A percentile compares a stretch with the other conserved stretches of the same genome.
These are phyloP conservation scores for Scortechinia acanthostroma DNA, from an alignment of 2,329 filamentous ascomycete species.

Conservation along the genomic window DNA sequence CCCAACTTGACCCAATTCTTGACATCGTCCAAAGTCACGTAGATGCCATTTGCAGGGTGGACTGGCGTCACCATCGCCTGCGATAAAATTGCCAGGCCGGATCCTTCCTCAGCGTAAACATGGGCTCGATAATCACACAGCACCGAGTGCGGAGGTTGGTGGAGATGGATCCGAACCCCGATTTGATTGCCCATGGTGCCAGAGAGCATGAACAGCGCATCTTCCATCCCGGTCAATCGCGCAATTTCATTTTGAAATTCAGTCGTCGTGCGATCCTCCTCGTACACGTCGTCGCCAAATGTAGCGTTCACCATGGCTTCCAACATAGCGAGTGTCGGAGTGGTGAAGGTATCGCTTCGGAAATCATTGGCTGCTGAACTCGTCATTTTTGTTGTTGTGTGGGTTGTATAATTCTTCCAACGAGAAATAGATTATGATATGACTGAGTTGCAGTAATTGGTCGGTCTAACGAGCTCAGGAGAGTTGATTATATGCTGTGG, in stretches of 20 bases:
- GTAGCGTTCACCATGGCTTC: constrained; percentile 68
- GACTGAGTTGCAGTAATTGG: too few relatives aligned
- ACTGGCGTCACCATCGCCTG: constrained; percentile 66
- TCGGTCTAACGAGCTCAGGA: too few relatives aligned
- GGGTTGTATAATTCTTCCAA: too few relatives aligned
- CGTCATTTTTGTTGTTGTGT: too few relatives aligned
- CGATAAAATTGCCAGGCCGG: constrained; percentile 40
- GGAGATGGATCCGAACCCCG: constrained; percentile 69
- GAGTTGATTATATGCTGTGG: too few relatives aligned
- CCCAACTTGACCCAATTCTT: constrained; percentile 54
- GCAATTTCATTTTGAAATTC: constrained; percentile 71
- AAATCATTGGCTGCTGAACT: background rate
- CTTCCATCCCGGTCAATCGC: constrained; percentile 66
- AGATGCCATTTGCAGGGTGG: constrained; percentile 60
- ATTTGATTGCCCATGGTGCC: constrained; percentile 95
- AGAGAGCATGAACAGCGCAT: constrained; percentile 73
- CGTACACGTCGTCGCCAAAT: constrained; percentile 77
- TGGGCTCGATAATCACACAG: constrained; percentile 75
- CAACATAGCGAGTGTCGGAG: constrained; percentile 65
- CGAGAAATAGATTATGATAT: too few relatives aligned
- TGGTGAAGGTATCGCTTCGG: background rate
- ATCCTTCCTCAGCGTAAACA: constrained; percentile 62
- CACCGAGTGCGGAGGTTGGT: constrained; percentile 72
- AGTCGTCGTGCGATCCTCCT: constrained; percentile 73
- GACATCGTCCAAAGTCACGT: constrained; percentile 74